These are phyloP conservation scores for Metschnikowia lunata DNA, from an alignment of 805 yeast genomes.

Conservation along the genomic window DNA sequence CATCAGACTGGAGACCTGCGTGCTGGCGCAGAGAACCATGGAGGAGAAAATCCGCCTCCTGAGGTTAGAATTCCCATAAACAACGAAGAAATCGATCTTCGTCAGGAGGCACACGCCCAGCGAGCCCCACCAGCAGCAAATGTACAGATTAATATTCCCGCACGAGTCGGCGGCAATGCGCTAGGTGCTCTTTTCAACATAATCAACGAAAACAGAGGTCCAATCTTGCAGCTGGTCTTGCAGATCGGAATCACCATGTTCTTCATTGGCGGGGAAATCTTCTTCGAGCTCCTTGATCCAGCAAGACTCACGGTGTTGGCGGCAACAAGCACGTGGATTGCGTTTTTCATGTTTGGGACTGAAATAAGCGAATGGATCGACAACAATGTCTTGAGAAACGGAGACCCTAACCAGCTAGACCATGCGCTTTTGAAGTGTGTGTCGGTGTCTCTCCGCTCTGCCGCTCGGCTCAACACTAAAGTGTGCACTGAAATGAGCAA, in stretches of 20 bases:
- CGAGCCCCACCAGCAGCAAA: not conserved
- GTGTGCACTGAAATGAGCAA: not conserved
- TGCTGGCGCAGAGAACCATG: too few relatives aligned
- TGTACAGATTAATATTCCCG: not conserved
- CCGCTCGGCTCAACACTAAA: slow-evolving; percentile 1
- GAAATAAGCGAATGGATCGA: slow-evolving; percentile 15
- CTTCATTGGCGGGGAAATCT: slow-evolving; percentile 7
- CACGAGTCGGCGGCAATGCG: not conserved
- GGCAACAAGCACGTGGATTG: not conserved
- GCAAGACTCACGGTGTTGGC: slow-evolving; percentile 6
- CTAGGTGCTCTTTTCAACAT: not conserved
- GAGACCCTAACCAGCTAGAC: slow-evolving; percentile 7
- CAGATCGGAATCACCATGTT: slow-evolving; percentile 6
- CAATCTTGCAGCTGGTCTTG: slow-evolving; percentile 2
- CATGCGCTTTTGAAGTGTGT: slow-evolving; percentile 3
- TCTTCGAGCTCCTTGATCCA: slow-evolving; percentile 3
- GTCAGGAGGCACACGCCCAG: not conserved
- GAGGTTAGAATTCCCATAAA: not conserved
- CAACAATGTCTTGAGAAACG: slow-evolving; percentile 4
- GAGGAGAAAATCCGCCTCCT: not conserved
- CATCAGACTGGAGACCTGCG: not conserved
- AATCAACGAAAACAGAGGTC: slow-evolving; percentile 2
- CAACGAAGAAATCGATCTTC: not conserved
- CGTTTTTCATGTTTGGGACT: slow-evolving; percentile 11
- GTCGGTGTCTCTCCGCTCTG: slow-evolving; percentile 3